Evolutionary conservation across 1,284 basidiomycete species (phyloP).

Genomic region (Melampsora americana): DNA sequence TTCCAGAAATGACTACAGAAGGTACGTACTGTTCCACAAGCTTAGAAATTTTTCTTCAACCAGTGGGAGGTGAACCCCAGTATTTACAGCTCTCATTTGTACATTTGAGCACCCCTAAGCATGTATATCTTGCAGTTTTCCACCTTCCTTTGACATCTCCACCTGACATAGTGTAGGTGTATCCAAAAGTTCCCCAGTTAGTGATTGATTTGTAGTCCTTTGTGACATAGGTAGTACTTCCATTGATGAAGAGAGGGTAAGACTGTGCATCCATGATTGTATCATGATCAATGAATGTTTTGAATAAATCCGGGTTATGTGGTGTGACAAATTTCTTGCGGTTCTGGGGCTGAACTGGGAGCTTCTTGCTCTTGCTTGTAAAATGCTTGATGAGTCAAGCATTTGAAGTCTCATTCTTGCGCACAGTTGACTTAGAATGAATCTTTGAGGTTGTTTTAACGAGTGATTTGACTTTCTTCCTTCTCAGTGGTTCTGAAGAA

Average conservation of each 20-base stretch:
- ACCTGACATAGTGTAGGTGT: background rate
- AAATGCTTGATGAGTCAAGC: no score
- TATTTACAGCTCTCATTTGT: background rate
- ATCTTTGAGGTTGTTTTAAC: no score
- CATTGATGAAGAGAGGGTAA: constrained; percentile 9
- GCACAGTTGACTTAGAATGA: no score
- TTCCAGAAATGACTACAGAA: background rate
- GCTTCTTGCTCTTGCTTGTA: no score
- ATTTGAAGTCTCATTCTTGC: no score
- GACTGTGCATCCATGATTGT: background rate
- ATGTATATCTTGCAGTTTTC: background rate
- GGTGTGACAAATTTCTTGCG: no score
- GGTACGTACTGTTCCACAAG: no score
- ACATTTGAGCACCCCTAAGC: no score
- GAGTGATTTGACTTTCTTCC: no score
- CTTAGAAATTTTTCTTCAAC: background rate
- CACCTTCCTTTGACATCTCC: background rate
- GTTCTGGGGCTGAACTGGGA: no score
- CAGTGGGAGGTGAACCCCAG: background rate
- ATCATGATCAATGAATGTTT: background rate
- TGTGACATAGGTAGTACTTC: background rate
- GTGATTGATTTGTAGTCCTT: background rate
- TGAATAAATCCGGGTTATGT: no score
- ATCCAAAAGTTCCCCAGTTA: background rate
- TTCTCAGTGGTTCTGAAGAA: no score